Evolutionary conservation across 2,329 filamentous ascomycete species (phyloP), one percentile per base, ranked within the genome.

Genomic region (Westerdykella ornata): DNA sequence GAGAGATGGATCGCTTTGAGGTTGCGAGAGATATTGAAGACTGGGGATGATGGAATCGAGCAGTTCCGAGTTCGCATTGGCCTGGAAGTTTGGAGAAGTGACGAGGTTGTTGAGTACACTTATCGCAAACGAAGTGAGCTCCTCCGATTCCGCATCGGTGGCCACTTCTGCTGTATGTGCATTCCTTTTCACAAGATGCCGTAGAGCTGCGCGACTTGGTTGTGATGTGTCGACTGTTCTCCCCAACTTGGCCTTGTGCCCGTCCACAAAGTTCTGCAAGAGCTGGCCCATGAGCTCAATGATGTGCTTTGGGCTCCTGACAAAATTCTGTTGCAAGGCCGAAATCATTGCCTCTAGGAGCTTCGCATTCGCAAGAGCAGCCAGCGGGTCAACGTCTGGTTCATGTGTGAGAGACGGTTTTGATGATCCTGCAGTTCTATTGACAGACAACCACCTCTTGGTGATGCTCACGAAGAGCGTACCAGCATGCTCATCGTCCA

Each of bases 331-430:
- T 1, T 80, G 75, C 35, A 82, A 74, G 35, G 69, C 73, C 17
- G 77, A 75, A 62, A 86, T 78, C 64, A 88, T 73, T 26, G 73
- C 75, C 53, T 85, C 80, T 6, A 86, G 69, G 1, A 85, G 63
- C 37, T 79, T 79, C 4, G 80, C 71, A 47, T 84, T 73, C 5
- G 75, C 62, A 1, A 88, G 65, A 3, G 72, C 69, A 4, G 56
- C 57, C 3, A 78, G 44, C 0, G 75, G 67, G 35, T 77, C 71
- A 1, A 60, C 52, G 1, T 53, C 40, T 3, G 64, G 51, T 1
- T 68, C 58, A 15, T 64, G 57, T 43, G 46, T 50, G 8, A 65
- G 42, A 1, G 46, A 51, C 5, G 41, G 37, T 3, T 46, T 54
- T 14, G 35, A 33, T 8, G 9, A 5, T 9, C 35, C 30, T 3